Evolutionary conservation across 2,329 filamentous ascomycete species (phyloP), one percentile per base, ranked within the genome.

Genomic region (Talaromyces sp.): DNA sequence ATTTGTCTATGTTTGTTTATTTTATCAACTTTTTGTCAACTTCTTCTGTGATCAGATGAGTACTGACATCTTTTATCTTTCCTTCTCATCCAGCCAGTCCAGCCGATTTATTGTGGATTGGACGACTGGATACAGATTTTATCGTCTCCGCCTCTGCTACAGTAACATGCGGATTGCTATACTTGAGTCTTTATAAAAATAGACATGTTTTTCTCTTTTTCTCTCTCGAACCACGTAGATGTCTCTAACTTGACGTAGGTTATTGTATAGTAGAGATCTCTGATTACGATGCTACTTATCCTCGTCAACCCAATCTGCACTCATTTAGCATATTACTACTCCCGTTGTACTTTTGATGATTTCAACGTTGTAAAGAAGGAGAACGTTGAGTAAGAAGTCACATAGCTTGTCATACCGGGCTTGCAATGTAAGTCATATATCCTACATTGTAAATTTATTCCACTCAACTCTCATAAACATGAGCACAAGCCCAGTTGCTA

Each of bases 101-200:
- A 39, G 33, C 33, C 21, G 22, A 11, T 15, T 36, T 15, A 3
- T 52, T 15, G 22, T n/a, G 2, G 10, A 11, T 21, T 39, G 40
- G 55, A 28, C 10, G 7, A 15, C 28, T 10, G 36, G 43, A 33
- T 35, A 15, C 15, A 22, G 17, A 53, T 37, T 21, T 57, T 31
- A n/a, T 33, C 21, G 50, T 21, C 52, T 2, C 57, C 57, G 57
- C 57, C 57, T 59, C 57, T 59, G 57, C 57, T 59, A 59, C 57
- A 45, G 57, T 59, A 59, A 59, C 57, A 59, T 59, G 57, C 57
- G 57, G 57, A 50, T 59, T 56, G 36, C 37, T 56, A 33, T 56
- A 36, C 11, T 51, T 56, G 37, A 50, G 46, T 22, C 21, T 40
- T 35, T 45, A 36, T 54, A 50, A 58, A 57, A 58, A 58, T 58